Percentiles rank a stretch among this genome's conserved stretches.
phyloP scores from a whole-genome alignment of 2,329 filamentous ascomycete genomes.

The Tolypocladium sp. region DNA sequence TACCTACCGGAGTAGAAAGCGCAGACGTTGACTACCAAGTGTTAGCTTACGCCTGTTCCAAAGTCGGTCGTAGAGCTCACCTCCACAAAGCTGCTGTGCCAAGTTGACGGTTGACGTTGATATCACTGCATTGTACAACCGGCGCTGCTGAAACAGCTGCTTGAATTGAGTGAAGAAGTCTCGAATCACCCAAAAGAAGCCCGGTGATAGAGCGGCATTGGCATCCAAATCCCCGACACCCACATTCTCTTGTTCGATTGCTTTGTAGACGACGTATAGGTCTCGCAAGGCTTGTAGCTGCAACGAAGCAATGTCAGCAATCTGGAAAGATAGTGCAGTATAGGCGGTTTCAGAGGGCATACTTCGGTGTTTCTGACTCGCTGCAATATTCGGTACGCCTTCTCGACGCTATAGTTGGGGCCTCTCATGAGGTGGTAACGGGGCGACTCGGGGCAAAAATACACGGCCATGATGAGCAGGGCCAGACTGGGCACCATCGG shows the following conservation, averaged over 20 bases:
- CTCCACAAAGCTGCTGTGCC: slow-evolving; percentile 23
- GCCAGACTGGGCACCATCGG: slow-evolving; percentile 26
- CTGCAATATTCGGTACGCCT: slow-evolving; percentile 24
- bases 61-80: slow-evolving; percentile 4
- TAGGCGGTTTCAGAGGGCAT: background rate
- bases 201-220: slow-evolving; percentile 12
- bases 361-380: slow-evolving; percentile 27
- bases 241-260: slow-evolving; percentile 18
- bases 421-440: slow-evolving; percentile 31
- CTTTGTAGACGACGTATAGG: slow-evolving; percentile 28
- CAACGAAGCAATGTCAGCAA: background rate
- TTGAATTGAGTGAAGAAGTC: slow-evolving; percentile 18
- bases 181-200: slow-evolving; percentile 16
- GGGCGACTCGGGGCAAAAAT: slow-evolving; percentile 31
- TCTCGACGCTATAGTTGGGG: slow-evolving; percentile 24
- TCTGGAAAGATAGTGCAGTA: background rate
- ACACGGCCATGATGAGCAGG: slow-evolving; percentile 22
- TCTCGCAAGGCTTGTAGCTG: slow-evolving; percentile 31
- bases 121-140: slow-evolving; percentile 21
- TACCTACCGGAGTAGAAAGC: slow-evolving; percentile 33
- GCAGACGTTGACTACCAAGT: slow-evolving; percentile 24
- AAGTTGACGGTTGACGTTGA: slow-evolving; percentile 20
- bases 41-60: background rate
- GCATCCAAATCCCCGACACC: slow-evolving; percentile 12
- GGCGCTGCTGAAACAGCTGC: slow-evolving; percentile 17